phyloP scores from a whole-genome alignment of 2,329 filamentous ascomycete species.

The Chaetomiaceae sp. region DNA sequence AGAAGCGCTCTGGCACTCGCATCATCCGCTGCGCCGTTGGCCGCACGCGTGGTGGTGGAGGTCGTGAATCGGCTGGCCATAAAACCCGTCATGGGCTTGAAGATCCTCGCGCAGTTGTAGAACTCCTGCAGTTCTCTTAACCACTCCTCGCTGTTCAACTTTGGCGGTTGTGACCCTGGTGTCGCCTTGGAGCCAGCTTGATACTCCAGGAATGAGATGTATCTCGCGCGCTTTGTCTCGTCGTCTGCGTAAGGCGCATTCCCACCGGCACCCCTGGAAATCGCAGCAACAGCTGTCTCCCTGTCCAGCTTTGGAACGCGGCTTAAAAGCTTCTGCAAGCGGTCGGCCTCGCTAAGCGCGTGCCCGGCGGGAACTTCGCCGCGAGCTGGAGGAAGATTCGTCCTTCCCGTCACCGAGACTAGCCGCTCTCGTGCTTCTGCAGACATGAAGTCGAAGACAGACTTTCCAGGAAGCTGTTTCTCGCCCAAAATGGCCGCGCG shows the following conservation, averaged over 20 bases:
- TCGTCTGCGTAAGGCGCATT: conserved; percentile 81
- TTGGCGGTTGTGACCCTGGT: conserved; percentile 44
- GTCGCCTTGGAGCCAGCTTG: conserved; percentile 56
- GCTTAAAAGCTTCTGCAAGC: conserved; percentile 50
- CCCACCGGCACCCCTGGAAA: conserved; percentile 57
- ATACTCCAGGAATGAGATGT: conserved; percentile 73
- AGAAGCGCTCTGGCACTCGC: conserved; percentile 32
- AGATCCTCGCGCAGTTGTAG: conserved; percentile 58
- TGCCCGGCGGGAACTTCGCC: conserved; percentile 67
- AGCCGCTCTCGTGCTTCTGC: conserved; percentile 71
- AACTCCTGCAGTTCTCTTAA: conserved; percentile 75
- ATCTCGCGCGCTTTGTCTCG: conserved; percentile 70
- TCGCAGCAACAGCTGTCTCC: conserved; percentile 60
- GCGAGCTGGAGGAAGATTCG: conserved; percentile 68
- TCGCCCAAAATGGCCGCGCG: conserved; percentile 79
- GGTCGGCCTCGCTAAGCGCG: conserved; percentile 57
- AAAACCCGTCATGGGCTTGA: conserved; percentile 82
- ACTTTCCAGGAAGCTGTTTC: conserved; percentile 76
- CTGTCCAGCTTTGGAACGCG: conserved; percentile 60
- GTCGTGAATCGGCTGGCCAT: conserved; percentile 94
- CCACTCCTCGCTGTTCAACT: conserved; percentile 63
- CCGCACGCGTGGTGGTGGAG: conserved; percentile 40
- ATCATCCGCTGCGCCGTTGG: conserved; percentile 13
- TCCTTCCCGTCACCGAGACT: conserved; percentile 66
- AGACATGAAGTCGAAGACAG: conserved; percentile 88